phyloP scores from a whole-genome alignment of 1,139 yeast species.

The Candida dubliniensis region DNA sequence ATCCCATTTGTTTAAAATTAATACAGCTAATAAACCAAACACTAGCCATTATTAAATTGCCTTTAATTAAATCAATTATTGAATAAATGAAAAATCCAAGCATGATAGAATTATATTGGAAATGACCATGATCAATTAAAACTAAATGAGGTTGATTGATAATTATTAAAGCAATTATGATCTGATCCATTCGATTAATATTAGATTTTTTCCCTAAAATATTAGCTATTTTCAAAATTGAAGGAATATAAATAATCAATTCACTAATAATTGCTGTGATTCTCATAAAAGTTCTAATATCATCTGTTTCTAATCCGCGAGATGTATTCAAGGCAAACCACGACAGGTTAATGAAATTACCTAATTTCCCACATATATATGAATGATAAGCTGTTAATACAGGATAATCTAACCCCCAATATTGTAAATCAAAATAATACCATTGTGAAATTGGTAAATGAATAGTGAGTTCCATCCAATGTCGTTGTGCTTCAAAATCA shows the following conservation, averaged over 20 bases:
- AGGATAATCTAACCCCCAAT: constrained; percentile 98
- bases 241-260: constrained; percentile 72
- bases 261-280: constrained; percentile 77
- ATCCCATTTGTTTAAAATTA: constrained; percentile 92
- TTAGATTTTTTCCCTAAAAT: constrained; percentile 61
- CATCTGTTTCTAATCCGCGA: constrained; percentile 69
- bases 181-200: constrained; percentile 70
- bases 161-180: constrained; percentile 70
- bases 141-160: constrained; percentile 79
- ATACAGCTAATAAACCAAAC: constrained; percentile 75
- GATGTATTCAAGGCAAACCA: constrained; percentile 81
- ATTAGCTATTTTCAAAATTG: constrained; percentile 65
- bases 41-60: constrained; percentile 68
- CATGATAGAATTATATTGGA: constrained; percentile 94
- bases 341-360: constrained; percentile 54
- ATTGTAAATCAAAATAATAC: constrained; percentile 86
- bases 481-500: constrained; percentile 97
- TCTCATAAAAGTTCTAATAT: constrained; percentile 81
- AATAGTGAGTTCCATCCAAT: constrained; percentile 92
- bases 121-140: constrained; percentile 94
- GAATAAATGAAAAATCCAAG: constrained; percentile 77
- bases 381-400: constrained; percentile 96
- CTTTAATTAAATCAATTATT: constrained; percentile 63
- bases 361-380: constrained; percentile 73
- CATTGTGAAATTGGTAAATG: constrained; percentile 72